Evolutionary conservation across 2,329 filamentous ascomycete genomes (phyloP).

Genomic region (Pseudomassariella vexata): DNA sequence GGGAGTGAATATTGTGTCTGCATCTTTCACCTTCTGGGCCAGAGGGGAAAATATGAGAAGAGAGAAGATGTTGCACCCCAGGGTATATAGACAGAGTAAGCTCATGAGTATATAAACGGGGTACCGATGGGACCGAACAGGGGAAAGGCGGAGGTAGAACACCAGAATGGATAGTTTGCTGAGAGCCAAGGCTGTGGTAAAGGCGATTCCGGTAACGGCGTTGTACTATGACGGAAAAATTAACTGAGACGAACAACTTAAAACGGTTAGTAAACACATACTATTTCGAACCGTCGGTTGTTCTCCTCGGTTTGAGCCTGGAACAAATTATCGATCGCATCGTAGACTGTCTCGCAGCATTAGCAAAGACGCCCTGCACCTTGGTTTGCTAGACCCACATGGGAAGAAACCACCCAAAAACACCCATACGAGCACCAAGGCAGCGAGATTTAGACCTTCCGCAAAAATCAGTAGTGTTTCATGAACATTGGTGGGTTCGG

Average conservation of each 20-base stretch:
- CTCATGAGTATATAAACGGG: slow-evolving; percentile 1
- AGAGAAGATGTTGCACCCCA: background rate
- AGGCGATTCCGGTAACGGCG: slow-evolving; percentile 5
- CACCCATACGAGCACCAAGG: slow-evolving; percentile 1
- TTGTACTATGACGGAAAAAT: background rate
- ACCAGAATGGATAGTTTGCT: slow-evolving; percentile 3
- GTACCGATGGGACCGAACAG: slow-evolving; percentile 2
- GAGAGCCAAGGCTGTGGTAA: slow-evolving; percentile 1
- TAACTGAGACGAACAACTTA: too few relatives aligned
- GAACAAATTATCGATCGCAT: too few relatives aligned
- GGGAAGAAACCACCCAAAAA: slow-evolving; percentile 2
- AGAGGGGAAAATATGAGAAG: slow-evolving; percentile 1
- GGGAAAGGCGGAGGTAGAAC: slow-evolving; percentile 5
- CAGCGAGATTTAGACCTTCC: slow-evolving; percentile 1
- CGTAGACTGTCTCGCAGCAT: too few relatives aligned
- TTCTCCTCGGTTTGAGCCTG: too few relatives aligned
- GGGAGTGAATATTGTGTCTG: slow-evolving; percentile 4
- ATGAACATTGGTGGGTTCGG: too few relatives aligned
- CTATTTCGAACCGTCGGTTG: slow-evolving; percentile 2
- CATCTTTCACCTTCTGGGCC: background rate
- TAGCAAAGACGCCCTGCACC: too few relatives aligned
- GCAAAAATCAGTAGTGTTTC: too few relatives aligned
- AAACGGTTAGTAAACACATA: background rate
- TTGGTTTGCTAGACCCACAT: background rate
- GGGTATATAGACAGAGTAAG: slow-evolving; percentile 1